Base-by-base conservation (phyloP, 169 alveolate genomes). In the Plasmodium knowlesi region DNA sequence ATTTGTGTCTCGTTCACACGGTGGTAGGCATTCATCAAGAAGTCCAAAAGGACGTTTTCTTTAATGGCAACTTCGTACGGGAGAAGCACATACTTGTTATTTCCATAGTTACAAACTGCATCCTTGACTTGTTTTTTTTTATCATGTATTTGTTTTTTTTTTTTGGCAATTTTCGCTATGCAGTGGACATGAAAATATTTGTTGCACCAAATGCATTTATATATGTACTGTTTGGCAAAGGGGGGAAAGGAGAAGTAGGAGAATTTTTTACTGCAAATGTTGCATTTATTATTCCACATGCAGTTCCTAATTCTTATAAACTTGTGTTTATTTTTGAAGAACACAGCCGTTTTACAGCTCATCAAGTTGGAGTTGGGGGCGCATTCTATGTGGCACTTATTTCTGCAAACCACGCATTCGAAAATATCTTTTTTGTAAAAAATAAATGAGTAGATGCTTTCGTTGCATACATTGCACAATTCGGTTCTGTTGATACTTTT, bases 181-280 rank as follows among this genome's bases (percentile, higher is more conserved):
- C 96, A 95, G 30, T 86, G 92, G 54, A 89, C 95, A 85, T 95
- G 96, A 57, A 82, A 95, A 82, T 93, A 92, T 95, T 95, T 74
- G 67, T 95, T 95, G 71, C 96, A 95, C 96, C 96, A 95, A 25
- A 92, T 81, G 39, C 96, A 95, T 72, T 88, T 95, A 70, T 86
- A 86, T 16, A 86, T 76, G 28, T 86, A 78, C 41, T 57, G 74
- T 86, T 74, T 73, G 16, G 22, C 78, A 86, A 74, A 54, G 12
- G 71, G 39, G 30, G 81, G 67, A 53, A 76, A 37, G 16, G 86
- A 86, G 70, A 86, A 86, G 46, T 50, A 86, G 80, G 82, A 86
- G 50, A 86, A 86, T 53, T 53, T 86, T 76, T 86, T 50, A 19
- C 80, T 57, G 41, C 93, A 86, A 53, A 86, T 86, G 41, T 73